Evolutionary conservation across 306 rosid genomes (phyloP).

Genomic region (Pueraria montana): DNA sequence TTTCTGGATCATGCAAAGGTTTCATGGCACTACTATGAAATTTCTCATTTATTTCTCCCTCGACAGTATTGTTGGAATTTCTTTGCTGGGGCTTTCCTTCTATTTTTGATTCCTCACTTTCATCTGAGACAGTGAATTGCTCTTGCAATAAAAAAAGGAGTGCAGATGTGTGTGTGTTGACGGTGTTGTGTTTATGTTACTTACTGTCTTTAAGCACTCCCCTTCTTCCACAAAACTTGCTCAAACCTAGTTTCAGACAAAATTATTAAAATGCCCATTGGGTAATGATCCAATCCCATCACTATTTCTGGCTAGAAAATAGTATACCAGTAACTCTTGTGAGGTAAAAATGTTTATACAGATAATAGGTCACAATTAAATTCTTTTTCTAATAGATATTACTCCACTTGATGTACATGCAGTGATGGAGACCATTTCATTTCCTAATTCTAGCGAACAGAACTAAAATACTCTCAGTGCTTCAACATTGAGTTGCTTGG

Average conservation of each 20-base stretch:
- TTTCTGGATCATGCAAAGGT: conserved; percentile 34
- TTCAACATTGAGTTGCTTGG: no score
- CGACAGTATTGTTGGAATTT: conserved; percentile 30
- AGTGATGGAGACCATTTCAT: no score
- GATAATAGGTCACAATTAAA: no score
- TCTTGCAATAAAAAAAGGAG: conserved; percentile 21
- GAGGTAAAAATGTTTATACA: background rate
- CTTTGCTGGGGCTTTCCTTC: conserved; percentile 20
- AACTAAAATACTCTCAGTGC: no score
- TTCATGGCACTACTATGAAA: conserved; percentile 25
- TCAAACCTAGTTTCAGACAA: background rate
- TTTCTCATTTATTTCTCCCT: conserved; percentile 35
- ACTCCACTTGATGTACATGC: no score
- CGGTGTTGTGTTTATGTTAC: background rate
- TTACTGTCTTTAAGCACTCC: background rate
- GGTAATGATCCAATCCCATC: background rate
- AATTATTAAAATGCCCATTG: background rate
- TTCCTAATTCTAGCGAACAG: no score
- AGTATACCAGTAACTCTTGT: background rate
- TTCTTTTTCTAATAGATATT: no score
- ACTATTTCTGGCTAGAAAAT: background rate
- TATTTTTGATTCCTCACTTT: conserved; percentile 11
- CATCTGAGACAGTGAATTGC: conserved; percentile 40
- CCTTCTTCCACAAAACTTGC: background rate
- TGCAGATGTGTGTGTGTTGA: conserved; percentile 8